Evolutionary conservation across 2,329 filamentous ascomycete species (phyloP), one percentile per base, ranked within the genome.

Genomic region (Polytolypa hystricis): DNA sequence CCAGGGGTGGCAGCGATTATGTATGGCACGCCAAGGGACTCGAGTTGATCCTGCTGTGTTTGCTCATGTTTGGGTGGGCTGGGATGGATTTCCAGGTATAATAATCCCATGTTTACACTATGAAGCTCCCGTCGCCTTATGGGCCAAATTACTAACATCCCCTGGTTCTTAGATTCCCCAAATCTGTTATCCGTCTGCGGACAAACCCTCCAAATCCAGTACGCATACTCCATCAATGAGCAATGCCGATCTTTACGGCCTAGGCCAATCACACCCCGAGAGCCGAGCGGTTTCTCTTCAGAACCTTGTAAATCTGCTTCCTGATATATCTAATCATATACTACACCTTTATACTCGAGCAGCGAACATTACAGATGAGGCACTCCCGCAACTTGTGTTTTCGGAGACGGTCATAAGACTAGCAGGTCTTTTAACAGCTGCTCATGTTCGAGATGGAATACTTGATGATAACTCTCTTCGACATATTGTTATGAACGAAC

Each of bases 21-120:
- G 58, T 96, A n/a, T 98, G 91, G 89, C 85, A 95, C 61, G 91
- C 84, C 12, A 96, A 96, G 60, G 87, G 85, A 1, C 68, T 98
- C 14, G 93, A 98, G 55, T 77, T 87, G 18, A 84, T 93, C 42
- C 65, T 91, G 31, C 70, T 93, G 17, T 85, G 81, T 52, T 70
- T 96, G 47, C 54, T 96, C 27, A 73, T 96, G 49, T 76, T 93
- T 43, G 82, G 79, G 19, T 94, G 86, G 83, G 74, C 80, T 23
- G 81, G 79, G 3, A 69, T 89, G 50, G 82, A 91, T 52, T 96
- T 96, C 36, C 58, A 62, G 50, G 59, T 61, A 47, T 35, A 47
- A 39, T n/a, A n/a, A n/a, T 11, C 31, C 19, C 10, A 10, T 19
- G 11, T 18, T 18, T 33, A 11, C 9, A 14, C 21, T 29, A 12